Conservation (phyloP, 2,329 filamentous ascomycete species). For the Decorospora gaudefroyi region DNA sequence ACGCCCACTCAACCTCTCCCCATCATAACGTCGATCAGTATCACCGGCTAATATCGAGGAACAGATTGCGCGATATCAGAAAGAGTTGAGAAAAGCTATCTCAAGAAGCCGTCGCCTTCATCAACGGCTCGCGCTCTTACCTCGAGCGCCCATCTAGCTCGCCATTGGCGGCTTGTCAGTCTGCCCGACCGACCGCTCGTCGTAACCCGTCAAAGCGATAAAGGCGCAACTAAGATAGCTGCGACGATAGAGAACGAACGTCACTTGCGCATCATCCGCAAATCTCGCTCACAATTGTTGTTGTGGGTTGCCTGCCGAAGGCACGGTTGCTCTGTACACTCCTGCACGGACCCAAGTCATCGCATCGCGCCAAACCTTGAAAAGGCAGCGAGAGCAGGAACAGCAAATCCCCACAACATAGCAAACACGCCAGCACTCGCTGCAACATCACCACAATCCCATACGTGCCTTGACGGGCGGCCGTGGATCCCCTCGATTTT, state of each 20-base stretch:
- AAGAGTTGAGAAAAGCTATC: slow-evolving; percentile 13
- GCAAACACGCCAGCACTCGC: slow-evolving; percentile 26
- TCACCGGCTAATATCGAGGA: slow-evolving; percentile 7
- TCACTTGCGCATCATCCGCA: slow-evolving; percentile 2
- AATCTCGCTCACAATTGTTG: slow-evolving; percentile 4
- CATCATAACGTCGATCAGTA: slow-evolving; percentile 6
- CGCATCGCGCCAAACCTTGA: slow-evolving; percentile 34
- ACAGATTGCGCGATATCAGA: slow-evolving; percentile 5
- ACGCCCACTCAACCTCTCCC: slow-evolving; percentile 6
- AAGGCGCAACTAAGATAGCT: slow-evolving; percentile 8
- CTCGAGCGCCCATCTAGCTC: slow-evolving; percentile 15
- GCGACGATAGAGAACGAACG: slow-evolving; percentile 5
- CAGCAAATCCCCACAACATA: slow-evolving; percentile 27
- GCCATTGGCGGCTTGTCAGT: slow-evolving; percentile 18
- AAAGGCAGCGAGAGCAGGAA: slow-evolving; percentile 30
- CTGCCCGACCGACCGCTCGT: slow-evolving; percentile 16
- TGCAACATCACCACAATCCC: slow-evolving; percentile 26
- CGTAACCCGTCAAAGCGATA: slow-evolving; percentile 11
- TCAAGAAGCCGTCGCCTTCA: neutral
- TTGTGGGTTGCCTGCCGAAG: slow-evolving; percentile 14
- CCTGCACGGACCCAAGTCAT: slow-evolving; percentile 31
- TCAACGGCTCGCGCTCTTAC: slow-evolving; percentile 16
- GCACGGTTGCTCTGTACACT: slow-evolving; percentile 27
- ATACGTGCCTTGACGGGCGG: slow-evolving; percentile 13
- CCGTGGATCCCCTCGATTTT: slow-evolving; percentile 31